A percentile compares a stretch with the other conserved stretches of the same genome.
phyloP scores from a whole-genome alignment of 2,329 filamentous ascomycete genomes.

The Ophidiomyces ophidiicola region DNA sequence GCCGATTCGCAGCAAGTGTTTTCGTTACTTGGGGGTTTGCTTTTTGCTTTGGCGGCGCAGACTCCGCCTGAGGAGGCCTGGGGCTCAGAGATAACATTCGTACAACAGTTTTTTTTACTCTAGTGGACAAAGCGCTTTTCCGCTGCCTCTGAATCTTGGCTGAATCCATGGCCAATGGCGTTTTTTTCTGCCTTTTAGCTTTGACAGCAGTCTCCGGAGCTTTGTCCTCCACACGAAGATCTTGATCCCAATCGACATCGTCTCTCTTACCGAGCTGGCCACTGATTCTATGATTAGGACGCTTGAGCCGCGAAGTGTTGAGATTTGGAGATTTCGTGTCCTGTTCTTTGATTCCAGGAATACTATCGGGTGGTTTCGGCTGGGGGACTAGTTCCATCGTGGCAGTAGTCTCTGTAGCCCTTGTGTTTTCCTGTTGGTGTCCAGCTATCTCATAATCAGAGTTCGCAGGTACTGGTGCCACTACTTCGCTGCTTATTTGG shows the following conservation, averaged over 20 bases:
- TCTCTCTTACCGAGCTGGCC: conserved; percentile 1
- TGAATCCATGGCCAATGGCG: neutral
- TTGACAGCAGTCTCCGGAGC: neutral
- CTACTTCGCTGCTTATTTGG: no score
- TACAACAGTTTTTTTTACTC: conserved; percentile 5
- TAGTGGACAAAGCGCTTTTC: conserved; percentile 2
- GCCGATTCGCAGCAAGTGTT: conserved; percentile 14
- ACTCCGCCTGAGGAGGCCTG: neutral
- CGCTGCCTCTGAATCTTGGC: conserved; percentile 1
- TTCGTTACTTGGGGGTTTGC: conserved; percentile 9
- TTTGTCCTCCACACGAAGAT: conserved; percentile 14
- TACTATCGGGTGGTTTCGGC: neutral
- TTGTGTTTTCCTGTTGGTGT: no score
- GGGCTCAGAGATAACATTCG: conserved; percentile 10
- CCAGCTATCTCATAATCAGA: no score
- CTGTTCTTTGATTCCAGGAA: neutral
- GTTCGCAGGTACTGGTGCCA: no score
- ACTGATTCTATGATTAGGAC: conserved; percentile 13
- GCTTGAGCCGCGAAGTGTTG: conserved; percentile 13
- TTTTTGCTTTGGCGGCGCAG: conserved; percentile 6
- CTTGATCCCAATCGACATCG: conserved; percentile 16
- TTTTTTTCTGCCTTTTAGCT: conserved; percentile 12
- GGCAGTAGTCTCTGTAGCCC: neutral
- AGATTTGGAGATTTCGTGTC: neutral
- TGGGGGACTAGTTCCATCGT: neutral